Evolutionary conservation across 2,329 filamentous ascomycete species (phyloP).

Genomic region (Claviceps spartinae): DNA sequence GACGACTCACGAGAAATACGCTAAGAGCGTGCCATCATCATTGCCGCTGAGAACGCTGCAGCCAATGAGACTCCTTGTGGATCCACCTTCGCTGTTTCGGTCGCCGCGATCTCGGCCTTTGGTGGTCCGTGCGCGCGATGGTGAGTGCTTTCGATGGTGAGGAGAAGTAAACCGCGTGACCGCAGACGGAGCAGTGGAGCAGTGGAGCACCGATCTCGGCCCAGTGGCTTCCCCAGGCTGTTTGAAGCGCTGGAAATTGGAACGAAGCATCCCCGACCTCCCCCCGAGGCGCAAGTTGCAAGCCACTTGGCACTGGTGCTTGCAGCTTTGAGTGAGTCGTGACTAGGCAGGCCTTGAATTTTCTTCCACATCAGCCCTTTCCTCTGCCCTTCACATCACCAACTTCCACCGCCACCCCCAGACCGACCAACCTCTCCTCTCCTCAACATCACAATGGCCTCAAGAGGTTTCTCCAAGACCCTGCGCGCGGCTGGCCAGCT

Average conservation of each 20-base stretch:
- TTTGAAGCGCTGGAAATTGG: too few relatives aligned
- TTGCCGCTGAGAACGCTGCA: too few relatives aligned
- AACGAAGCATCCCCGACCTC: neutral
- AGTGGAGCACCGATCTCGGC: constrained; percentile 2
- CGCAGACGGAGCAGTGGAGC: neutral
- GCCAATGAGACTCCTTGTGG: too few relatives aligned
- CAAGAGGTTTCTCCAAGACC: constrained; percentile 58
- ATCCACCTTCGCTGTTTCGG: too few relatives aligned
- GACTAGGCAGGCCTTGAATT: constrained; percentile 5
- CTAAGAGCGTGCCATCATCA: too few relatives aligned
- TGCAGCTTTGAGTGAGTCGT: too few relatives aligned
- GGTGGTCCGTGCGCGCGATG: too few relatives aligned
- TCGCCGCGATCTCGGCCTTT: too few relatives aligned
- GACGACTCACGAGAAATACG: too few relatives aligned
- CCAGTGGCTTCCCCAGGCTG: neutral
- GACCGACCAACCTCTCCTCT: constrained; percentile 13
- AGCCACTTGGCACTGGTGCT: constrained; percentile 2
- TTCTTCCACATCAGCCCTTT: constrained; percentile 6
- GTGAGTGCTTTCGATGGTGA: too few relatives aligned
- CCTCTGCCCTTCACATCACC: constrained; percentile 1
- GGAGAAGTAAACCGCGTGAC: too few relatives aligned
- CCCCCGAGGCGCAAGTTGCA: neutral
- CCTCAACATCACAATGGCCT: constrained; percentile 50
- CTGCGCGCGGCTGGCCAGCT: constrained; percentile 49
- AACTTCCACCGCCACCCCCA: constrained; percentile 12